A percentile compares a stretch with the other conserved stretches of the same genome.
Conservation (phyloP, 2,329 filamentous ascomycete genomes). For the Trichoderma asperellum region DNA sequence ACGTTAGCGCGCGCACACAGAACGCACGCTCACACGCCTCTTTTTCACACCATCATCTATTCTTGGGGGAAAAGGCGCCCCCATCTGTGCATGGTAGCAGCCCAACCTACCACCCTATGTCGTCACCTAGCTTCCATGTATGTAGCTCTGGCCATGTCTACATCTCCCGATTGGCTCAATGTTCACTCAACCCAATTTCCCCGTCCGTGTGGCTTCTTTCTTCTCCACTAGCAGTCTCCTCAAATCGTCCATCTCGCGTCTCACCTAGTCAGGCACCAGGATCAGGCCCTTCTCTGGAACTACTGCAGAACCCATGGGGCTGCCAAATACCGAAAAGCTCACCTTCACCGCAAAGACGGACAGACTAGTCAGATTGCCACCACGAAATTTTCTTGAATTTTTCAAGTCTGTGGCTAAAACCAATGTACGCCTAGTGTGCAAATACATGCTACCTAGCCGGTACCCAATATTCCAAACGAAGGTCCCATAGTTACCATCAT, state of each 20-base stretch:
- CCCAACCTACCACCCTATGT: constrained; percentile 7
- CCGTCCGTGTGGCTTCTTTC: background rate
- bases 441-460: background rate
- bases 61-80: background rate
- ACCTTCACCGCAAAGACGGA: constrained; percentile 15
- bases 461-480: constrained; percentile 1
- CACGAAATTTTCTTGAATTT: constrained; percentile 1
- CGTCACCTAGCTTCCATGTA: background rate
- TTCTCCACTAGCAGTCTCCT: background rate
- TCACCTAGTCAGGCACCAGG: constrained; percentile 23
- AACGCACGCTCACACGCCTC: background rate
- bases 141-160: background rate
- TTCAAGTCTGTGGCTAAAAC: constrained; percentile 3
- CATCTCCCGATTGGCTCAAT: constrained; percentile 1
- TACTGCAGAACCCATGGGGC: constrained; percentile 15
- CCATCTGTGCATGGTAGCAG: background rate
- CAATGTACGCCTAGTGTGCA: constrained; percentile 6
- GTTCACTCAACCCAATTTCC: background rate
- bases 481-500: constrained; percentile 1
- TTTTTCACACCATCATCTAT: background rate
- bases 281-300: constrained; percentile 11
- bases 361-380: background rate
- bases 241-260: constrained; percentile 1
- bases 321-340: constrained; percentile 15
- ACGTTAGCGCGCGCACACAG: constrained; percentile 8